Evolutionary conservation across 352 stramenopile genomes (phyloP).

Genomic region (Phytophthora boehmeriae): DNA sequence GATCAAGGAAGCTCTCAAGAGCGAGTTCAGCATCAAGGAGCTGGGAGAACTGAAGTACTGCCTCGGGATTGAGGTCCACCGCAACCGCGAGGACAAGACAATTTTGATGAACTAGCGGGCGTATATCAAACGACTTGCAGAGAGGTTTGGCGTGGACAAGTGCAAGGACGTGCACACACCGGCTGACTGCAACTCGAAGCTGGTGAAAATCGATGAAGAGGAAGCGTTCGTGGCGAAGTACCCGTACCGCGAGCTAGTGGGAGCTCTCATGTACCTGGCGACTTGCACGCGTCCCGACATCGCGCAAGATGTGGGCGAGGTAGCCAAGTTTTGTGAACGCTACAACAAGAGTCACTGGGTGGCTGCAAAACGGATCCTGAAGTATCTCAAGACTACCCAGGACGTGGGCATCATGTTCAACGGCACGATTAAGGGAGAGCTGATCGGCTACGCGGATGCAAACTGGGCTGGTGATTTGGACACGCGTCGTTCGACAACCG

Average conservation of each 20-base stretch:
- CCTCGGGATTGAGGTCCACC: not conserved
- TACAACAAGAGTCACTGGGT: not conserved
- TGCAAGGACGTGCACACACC: no score
- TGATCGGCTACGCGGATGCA: not conserved
- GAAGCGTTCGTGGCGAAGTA: no score
- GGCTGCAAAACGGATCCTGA: not conserved
- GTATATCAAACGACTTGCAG: not conserved
- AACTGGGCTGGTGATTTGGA: conserved; percentile 2
- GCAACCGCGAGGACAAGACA: not conserved
- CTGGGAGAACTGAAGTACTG: not conserved
- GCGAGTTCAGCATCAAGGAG: conserved; percentile 1
- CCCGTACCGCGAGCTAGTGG: conserved; percentile 9
- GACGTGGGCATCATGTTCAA: conserved; percentile 3
- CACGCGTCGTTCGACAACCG: not conserved
- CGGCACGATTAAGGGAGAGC: not conserved
- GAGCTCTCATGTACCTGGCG: conserved; percentile 8
- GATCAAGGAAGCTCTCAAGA: not conserved
- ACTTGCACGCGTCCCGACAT: conserved; percentile 3
- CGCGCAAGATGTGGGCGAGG: not conserved
- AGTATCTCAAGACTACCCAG: conserved; percentile 3
- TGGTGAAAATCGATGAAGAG: no score
- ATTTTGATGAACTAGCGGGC: not conserved
- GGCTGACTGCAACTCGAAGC: no score
- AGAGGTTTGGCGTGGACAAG: no score
- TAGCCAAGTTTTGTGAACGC: not conserved